Base-by-base conservation (phyloP, 2,329 filamentous ascomycete species). In the Talaromyces sp. region DNA sequence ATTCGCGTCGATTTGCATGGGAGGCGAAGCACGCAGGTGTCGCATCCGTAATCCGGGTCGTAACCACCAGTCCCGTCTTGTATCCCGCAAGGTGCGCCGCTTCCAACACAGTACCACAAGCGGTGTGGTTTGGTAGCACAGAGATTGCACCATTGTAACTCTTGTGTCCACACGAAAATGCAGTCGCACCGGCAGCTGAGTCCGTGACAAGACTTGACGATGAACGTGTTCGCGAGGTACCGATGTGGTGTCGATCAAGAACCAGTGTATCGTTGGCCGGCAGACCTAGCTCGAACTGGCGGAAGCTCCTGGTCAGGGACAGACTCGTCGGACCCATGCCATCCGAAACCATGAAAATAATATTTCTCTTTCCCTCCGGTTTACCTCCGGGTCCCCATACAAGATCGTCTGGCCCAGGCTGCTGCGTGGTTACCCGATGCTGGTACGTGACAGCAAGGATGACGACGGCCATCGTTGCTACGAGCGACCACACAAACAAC, bases 291-390 rank as follows among this genome's bases (percentile, higher is more conserved):
- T 88, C 84, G 70, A 89, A 86, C 77, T 99, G 95, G 70, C 91
- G 88, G 81, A 90, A 99, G 74, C 88, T 91, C 64, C 95, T 86
- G 7, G 95, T 97, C 75, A 99, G 79, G 31, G 90, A 90, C 62
- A 99, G 83, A 71, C 92, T 94, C 9, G 95, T 92, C 8, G 95
- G 95, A 0, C 95, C 95, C 95, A 99, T 99, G 73, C 95, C 95
- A 77, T 99, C 95, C 0, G 92, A 97, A 43, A 99, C 94, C 95
- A 99, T 99, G 82, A 99, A 98, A 72, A 99, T 90, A 62, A 99
- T 83, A 78, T 98, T 99, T 63, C 92, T 87, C 83, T 98, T 99
- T 61, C 88, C 87, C 33, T 72, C 78, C 64, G 83, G 81, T 67
- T 80, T 81, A 22, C 75, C 75, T 65, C 72, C 73, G 35, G 76